A percentile compares a stretch with the other conserved stretches of the same genome.
phyloP scores from a whole-genome alignment of 192 early-diverging fungal genomes.

The Podila clonocystis region DNA sequence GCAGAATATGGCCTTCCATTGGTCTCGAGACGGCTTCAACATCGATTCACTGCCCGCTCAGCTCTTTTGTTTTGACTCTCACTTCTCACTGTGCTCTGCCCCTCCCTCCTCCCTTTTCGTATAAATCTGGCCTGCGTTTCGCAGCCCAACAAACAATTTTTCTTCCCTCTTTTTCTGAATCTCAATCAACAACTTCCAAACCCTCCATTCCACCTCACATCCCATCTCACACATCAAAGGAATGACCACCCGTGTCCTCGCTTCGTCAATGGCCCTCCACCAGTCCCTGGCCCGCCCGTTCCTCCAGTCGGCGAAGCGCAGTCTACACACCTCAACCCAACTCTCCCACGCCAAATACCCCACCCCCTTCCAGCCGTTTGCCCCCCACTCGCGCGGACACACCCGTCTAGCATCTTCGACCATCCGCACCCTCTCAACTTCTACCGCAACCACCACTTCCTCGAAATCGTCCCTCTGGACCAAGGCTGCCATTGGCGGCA shows the following conservation, averaged over 20 bases:
- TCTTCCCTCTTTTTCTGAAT: not conserved
- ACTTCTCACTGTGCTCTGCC: not conserved
- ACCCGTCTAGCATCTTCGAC: conserved; percentile 10
- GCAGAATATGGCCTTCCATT: not conserved
- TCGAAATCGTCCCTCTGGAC: conserved; percentile 24
- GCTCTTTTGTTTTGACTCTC: not conserved
- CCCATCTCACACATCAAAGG: not conserved
- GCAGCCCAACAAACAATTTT: not conserved
- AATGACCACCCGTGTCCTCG: conserved; percentile 1
- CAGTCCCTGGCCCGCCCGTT: conserved; percentile 1
- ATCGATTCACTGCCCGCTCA: not conserved
- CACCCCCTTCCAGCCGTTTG: conserved; percentile 14
- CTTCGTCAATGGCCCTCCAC: conserved; percentile 1
- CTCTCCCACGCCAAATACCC: not conserved
- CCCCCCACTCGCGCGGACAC: conserved; percentile 8
- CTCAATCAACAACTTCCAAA: not conserved
- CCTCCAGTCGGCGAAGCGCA: conserved; percentile 4
- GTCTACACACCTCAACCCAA: not conserved
- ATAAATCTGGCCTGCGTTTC: not conserved
- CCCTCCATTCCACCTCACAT: not conserved
- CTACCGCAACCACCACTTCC: not conserved
- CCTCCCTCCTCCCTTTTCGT: not conserved
- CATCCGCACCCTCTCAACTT: not conserved
- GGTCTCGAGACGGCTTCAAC: not conserved
- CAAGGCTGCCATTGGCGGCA: conserved; percentile 46